Evolutionary conservation across 179 eudicot genomes (phyloP).

Genomic region (Drosera spatulata): DNA sequence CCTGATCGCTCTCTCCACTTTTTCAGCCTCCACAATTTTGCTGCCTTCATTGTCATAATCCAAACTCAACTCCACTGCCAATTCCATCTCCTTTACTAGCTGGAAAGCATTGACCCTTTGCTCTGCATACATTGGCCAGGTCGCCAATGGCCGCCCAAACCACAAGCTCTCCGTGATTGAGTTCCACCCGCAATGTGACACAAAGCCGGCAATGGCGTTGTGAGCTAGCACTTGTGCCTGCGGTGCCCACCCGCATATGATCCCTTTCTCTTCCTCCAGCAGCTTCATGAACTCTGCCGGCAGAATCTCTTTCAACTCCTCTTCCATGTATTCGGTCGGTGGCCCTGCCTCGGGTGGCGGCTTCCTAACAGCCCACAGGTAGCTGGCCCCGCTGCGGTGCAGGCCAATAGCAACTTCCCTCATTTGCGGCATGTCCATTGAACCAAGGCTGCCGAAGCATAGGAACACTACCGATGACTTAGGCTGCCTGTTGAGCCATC

Average conservation of each 20-base stretch:
- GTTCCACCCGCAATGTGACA: conserved; percentile 40
- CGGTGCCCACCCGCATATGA: conserved; percentile 31
- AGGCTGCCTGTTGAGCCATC: conserved; percentile 24
- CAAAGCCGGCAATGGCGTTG: conserved; percentile 20
- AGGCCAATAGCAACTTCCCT: conserved; percentile 21
- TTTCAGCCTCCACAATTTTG: conserved; percentile 15
- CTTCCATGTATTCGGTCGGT: conserved; percentile 9
- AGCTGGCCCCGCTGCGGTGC: conserved; percentile 10
- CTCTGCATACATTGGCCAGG: conserved; percentile 17
- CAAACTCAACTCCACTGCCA: conserved; percentile 11
- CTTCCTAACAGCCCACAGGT: conserved; percentile 23
- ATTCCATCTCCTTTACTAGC: conserved; percentile 9
- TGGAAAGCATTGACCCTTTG: conserved; percentile 10
- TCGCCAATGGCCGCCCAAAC: conserved; percentile 14
- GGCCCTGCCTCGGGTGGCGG: conserved; percentile 1
- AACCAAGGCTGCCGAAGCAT: conserved; percentile 27
- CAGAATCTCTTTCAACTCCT: conserved; percentile 8
- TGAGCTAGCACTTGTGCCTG: conserved; percentile 24
- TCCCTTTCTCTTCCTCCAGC: conserved; percentile 16
- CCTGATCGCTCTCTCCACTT: conserved; percentile 13
- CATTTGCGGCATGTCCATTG: conserved; percentile 12
- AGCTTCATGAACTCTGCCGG: conserved; percentile 12
- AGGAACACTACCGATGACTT: conserved; percentile 20
- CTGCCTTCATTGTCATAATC: conserved; percentile 6
- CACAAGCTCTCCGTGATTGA: conserved; percentile 18